Conservation (phyloP, 331 rosid genomes). For the Rosa hybrid region DNA sequence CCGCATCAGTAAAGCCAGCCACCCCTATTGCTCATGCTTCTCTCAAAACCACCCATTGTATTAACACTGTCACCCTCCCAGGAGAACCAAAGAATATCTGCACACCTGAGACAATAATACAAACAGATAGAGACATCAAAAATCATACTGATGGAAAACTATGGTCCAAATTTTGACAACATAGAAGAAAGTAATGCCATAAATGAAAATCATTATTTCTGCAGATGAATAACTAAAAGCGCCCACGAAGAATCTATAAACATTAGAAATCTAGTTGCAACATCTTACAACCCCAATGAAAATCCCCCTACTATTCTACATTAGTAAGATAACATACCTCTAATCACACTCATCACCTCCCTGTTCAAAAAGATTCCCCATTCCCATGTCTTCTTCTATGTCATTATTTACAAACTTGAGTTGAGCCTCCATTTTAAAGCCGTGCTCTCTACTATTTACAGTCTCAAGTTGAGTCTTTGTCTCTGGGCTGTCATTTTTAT, state of each 20-base stretch:
- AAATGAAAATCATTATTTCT: not conserved
- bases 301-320: not conserved
- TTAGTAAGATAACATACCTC: constrained; percentile 45
- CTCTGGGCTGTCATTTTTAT: constrained; percentile 58
- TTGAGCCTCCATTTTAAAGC: constrained; percentile 63
- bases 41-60: constrained; percentile 52
- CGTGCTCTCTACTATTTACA: constrained; percentile 88
- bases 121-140: not conserved
- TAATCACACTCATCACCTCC: constrained; percentile 44
- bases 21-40: constrained; percentile 47
- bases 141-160: not conserved
- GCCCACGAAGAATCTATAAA: not conserved
- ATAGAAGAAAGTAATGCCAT: not conserved
- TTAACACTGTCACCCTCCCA: constrained; percentile 57
- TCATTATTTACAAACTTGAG: constrained; percentile 80
- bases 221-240: not conserved
- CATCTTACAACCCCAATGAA: not conserved
- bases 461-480: constrained; percentile 56
- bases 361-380: constrained; percentile 74
- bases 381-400: constrained; percentile 54
- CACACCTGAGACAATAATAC: constrained; percentile 45
- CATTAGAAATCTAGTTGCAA: not conserved
- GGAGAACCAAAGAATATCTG: constrained; percentile 63
- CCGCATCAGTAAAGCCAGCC: constrained; percentile 45
- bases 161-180: not conserved